phyloP scores from a whole-genome alignment of 2,329 filamentous ascomycete genomes.

The Coleophoma eucalyptorum region DNA sequence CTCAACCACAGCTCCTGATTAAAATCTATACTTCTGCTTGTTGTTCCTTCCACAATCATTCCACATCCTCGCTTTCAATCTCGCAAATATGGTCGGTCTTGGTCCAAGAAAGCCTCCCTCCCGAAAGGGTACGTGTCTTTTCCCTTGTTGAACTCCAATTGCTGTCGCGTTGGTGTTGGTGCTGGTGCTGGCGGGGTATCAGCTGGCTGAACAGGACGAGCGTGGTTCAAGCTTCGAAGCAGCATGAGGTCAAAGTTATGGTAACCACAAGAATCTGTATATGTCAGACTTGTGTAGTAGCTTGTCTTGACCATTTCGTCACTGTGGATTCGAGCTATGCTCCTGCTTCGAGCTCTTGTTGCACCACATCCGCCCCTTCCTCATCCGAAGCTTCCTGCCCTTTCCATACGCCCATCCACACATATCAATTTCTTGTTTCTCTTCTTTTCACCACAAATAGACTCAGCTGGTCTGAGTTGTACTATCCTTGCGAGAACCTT shows the following conservation, averaged over 20 bases:
- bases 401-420: not conserved
- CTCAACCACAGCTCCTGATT: too few species aligned
- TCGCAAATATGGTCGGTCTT: constrained; percentile 53
- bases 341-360: not conserved
- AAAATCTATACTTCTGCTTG: too few species aligned
- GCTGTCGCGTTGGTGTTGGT: not conserved
- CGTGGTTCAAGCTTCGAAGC: too few species aligned
- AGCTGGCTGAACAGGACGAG: too few species aligned
- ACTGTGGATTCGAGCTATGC: not conserved
- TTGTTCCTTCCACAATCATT: too few species aligned
- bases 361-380: not conserved
- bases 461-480: not conserved
- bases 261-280: too few species aligned
- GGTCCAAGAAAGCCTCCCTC: constrained; percentile 61
- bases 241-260: too few species aligned
- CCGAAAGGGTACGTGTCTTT: constrained; percentile 57
- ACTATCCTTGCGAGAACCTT: not conserved
- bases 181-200: too few species aligned
- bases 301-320: not conserved
- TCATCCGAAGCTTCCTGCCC: not conserved
- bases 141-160: not conserved
- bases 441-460: not conserved
- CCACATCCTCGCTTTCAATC: not conserved
- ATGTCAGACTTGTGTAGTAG: too few species aligned
- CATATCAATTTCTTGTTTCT: not conserved